Base-by-base conservation (phyloP, 441 rosid genomes). In the Eutrema salsugineum region DNA sequence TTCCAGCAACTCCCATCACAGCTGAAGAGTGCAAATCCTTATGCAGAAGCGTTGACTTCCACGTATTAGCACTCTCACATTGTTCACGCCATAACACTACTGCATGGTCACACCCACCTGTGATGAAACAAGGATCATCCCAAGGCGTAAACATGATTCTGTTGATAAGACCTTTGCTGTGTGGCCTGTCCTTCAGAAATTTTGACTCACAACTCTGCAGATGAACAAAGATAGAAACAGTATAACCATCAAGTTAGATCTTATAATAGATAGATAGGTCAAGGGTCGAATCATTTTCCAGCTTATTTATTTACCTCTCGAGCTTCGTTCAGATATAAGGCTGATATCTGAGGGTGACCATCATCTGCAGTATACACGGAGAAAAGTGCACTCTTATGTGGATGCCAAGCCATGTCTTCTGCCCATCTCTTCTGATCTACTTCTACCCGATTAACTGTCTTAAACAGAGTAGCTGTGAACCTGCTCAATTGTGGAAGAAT, bases 341-440 rank as follows among this genome's bases (percentile, higher is more conserved):
- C 66, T 55, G 97, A 90, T 82, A 94, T 85, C 77, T 94, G 99
- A 78, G 96, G 75, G 68, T 94, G 97, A 65, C 88, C 86, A 17
- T 83, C 78, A 78, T 94, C 99, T 35, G 96, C 96, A 68, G 83
- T 81, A 73, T 90, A 86, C 48, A 79, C 86, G 40, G 78, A 83
- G 56, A 94, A 81, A 67, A 94, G 80, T 75, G 88, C 80, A 85
- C 84, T 80, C 68, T 96, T 94, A 5, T 76, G 72, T 40, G 97
- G 97, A 76, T 90, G 99, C 99, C 99, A 91, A 62, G 91, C 88
- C 48, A 88, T 76, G 83, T 94, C 99, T 83, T 94, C 99, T 43
- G 97, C 93, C 99, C 99, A 94, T 80, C 88, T 87, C 83, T 83
- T 85, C 67, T 87, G 88, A 76, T 80, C 72, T 46, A 85, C 63